A percentile compares a stretch with the other conserved stretches of the same genome.
These are phyloP conservation scores for Allomyces arbusculus DNA, from an alignment of 192 early-diverging fungal species.

Conservation along the genomic window DNA sequence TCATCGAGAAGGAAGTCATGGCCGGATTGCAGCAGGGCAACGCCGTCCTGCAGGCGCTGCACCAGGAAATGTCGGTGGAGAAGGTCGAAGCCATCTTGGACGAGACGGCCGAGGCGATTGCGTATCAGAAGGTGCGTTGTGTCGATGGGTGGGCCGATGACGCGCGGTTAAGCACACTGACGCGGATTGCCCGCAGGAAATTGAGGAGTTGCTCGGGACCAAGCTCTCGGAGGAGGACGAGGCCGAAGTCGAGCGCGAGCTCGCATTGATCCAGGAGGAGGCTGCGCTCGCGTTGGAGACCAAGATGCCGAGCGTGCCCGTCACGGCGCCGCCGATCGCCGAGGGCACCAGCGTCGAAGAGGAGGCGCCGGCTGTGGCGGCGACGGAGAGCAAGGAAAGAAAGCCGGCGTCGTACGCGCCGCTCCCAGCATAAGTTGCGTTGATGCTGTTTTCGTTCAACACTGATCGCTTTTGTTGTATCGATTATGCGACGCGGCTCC, in stretches of 20 bases:
- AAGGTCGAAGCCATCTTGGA: constrained; percentile 85
- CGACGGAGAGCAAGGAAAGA: too few relatives aligned
- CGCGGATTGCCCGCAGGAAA: constrained; percentile 28
- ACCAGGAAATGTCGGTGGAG: constrained; percentile 74
- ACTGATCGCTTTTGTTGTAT: too few relatives aligned
- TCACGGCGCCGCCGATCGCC: too few relatives aligned
- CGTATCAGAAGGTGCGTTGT: constrained; percentile 63
- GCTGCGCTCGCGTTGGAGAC: too few relatives aligned
- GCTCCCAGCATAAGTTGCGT: too few relatives aligned
- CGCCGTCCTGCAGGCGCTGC: constrained; percentile 59
- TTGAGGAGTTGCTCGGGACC: constrained; percentile 54
- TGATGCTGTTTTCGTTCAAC: too few relatives aligned
- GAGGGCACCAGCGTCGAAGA: too few relatives aligned
- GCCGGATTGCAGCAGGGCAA: constrained; percentile 69
- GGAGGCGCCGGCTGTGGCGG: too few relatives aligned
- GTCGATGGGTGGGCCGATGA: neutral
- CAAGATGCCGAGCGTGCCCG: too few relatives aligned
- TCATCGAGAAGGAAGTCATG: constrained; percentile 78
- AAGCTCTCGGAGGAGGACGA: constrained; percentile 64
- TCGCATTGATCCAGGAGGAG: constrained; percentile 42
- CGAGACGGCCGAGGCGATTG: constrained; percentile 87
- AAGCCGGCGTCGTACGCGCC: too few relatives aligned
- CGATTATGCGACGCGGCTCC: too few relatives aligned
- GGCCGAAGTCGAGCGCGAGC: constrained; percentile 59
- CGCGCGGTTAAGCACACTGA: neutral